Base-by-base conservation (phyloP, 2,329 filamentous ascomycete species). In the Botrytis galanthina region DNA sequence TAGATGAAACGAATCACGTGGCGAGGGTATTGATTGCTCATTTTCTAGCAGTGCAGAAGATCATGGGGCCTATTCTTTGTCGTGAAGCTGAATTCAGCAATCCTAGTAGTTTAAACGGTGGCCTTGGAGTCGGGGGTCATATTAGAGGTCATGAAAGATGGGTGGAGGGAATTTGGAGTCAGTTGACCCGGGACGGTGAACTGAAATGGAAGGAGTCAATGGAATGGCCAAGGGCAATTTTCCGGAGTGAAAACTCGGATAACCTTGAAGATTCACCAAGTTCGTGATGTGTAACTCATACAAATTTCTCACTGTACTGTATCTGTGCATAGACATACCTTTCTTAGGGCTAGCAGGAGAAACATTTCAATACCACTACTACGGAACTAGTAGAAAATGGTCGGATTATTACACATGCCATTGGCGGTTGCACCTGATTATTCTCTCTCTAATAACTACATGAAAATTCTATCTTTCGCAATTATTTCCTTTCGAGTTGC, bases 401-500 rank as follows among this genome's bases (percentile, higher is more conserved):
- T 26, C 20, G 8, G 9, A 3, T 32, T 10, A 18, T 61, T 10
- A 4, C 7, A 26, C 22, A 26, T 22, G 12, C 10, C 2, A 39
- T 39, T 39, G 10, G 9, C 22, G 26, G 3, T 14, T 39, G 10
- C 4, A 14, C 22, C 10, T 1, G 6, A 26, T 61, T 1, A 32
- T 32, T 60, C 18, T 39, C 18, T 20, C 18, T 22, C 44, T 22
- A 22, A 22, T 9, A 9, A 46, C 0, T 46, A 22, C 4, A 9
- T 46, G 44, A 46, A 6, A 4, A 46, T 22, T 46, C 20, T 22
- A 2, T 46, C 44, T 46, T 46, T 18, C 7, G 1, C 20, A 35
- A 9, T 32, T 20, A 4, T 20, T 32, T 9, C 14, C 7, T 0
- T 57, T 0, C 9, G 16, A n/a, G 0, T 22, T n/a, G 10, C 10